phyloP scores from a whole-genome alignment of 768 basidiomycete genomes.

The Termitomyces sp. region DNA sequence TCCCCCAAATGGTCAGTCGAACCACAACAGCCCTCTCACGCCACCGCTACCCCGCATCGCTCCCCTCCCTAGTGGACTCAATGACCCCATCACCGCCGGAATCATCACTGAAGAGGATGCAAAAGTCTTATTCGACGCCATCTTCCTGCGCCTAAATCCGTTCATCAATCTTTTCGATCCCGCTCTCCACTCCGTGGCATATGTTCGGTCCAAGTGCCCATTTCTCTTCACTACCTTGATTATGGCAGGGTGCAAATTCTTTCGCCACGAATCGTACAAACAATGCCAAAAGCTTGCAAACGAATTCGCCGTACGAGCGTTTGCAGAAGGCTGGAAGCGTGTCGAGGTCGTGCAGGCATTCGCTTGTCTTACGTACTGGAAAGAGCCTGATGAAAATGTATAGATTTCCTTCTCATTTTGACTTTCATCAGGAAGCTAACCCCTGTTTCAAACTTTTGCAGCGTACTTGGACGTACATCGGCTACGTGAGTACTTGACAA shows the following conservation, averaged over 20 bases:
- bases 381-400: conserved; percentile 80
- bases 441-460: conserved; percentile 22
- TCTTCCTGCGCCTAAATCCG: conserved; percentile 82
- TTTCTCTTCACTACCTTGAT: conserved; percentile 83
- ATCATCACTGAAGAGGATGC: conserved; percentile 68
- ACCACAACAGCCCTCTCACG: conserved; percentile 32
- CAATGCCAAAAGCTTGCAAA: conserved; percentile 67
- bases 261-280: conserved; percentile 61
- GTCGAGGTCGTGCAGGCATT: conserved; percentile 89
- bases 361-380: conserved; percentile 87
- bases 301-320: conserved; percentile 71
- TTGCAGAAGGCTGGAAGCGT: conserved; percentile 71
- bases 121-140: conserved; percentile 65
- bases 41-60: conserved; percentile 32
- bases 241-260: conserved; percentile 84
- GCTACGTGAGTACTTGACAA: conserved; percentile 52
- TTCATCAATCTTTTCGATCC: conserved; percentile 90
- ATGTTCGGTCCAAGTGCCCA: conserved; percentile 75
- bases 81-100: conserved; percentile 70
- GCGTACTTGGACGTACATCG: conserved; percentile 87
- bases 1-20: conserved; percentile 24
- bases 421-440: conserved; percentile 8
- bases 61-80: conserved; percentile 31
- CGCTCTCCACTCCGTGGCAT: conserved; percentile 70
- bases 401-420: conserved; percentile 1